A percentile compares a stretch with the other conserved stretches of the same genome.
Evolutionary conservation across 2,329 filamentous ascomycete genomes (phyloP).

Genomic region (Claviceps sp.): DNA sequence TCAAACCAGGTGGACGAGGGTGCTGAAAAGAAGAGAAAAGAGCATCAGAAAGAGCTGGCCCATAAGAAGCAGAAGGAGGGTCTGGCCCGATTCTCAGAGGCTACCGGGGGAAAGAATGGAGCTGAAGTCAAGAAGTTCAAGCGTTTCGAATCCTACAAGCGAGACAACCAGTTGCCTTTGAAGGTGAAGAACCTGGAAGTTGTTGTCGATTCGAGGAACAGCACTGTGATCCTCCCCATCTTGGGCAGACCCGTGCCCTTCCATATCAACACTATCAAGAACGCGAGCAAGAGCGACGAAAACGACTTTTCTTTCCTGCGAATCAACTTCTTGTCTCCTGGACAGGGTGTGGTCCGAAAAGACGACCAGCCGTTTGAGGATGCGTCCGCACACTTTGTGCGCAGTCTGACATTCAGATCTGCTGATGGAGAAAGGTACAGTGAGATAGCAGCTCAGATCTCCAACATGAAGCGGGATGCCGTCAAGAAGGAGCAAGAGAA

Average conservation of each 20-base stretch:
- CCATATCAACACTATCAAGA: constrained; percentile 97
- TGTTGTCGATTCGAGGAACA: constrained; percentile 80
- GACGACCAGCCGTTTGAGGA: constrained; percentile 98
- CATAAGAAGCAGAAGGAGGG: constrained; percentile 83
- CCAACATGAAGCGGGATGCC: constrained; percentile 87
- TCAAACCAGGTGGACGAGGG: constrained; percentile 82
- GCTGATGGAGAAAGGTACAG: constrained; percentile 79
- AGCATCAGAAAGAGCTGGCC: constrained; percentile 84
- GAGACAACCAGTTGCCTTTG: constrained; percentile 81
- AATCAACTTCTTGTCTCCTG: constrained; percentile 94
- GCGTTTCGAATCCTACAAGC: constrained; percentile 97
- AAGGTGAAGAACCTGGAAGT: constrained; percentile 78
- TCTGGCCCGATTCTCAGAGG: constrained; percentile 71
- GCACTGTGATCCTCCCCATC: constrained; percentile 83
- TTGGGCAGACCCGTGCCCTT: constrained; percentile 97
- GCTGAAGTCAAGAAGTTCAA: constrained; percentile 97
- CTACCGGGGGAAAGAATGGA: constrained; percentile 72
- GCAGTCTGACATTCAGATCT: constrained; percentile 89
- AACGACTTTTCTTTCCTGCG: constrained; percentile 86
- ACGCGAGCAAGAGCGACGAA: constrained; percentile 94
- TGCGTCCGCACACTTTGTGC: constrained; percentile 84
- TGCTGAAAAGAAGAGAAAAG: constrained; percentile 70
- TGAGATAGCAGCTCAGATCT: constrained; percentile 84
- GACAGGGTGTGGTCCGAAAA: constrained; percentile 91
- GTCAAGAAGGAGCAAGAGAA: constrained; percentile 93